Percentiles rank a stretch among this genome's conserved stretches.
Evolutionary conservation across 371 early-diverging fungal genomes (phyloP).

Genomic region (Syncephalastrum monosporum): DNA sequence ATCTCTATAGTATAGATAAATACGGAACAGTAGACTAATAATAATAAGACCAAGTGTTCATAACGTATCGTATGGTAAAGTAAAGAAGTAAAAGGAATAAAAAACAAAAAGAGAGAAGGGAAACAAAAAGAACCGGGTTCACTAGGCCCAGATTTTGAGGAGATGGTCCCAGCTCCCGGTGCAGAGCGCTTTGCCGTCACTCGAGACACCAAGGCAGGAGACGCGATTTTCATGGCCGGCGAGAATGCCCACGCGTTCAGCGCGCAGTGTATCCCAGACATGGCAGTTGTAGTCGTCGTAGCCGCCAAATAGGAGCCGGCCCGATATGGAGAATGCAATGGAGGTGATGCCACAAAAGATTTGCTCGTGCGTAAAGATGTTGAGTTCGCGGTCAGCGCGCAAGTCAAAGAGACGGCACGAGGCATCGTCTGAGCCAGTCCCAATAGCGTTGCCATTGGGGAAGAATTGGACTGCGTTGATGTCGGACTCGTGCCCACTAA

Average conservation of each 20-base stretch:
- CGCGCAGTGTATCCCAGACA: conserved; percentile 96
- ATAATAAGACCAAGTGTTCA: no score
- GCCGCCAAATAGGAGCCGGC: conserved; percentile 94
- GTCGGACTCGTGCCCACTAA: conserved; percentile 95
- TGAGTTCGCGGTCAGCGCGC: conserved; percentile 93
- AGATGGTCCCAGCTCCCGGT: conserved; percentile 96
- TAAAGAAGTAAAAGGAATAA: no score
- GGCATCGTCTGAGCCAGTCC: conserved; percentile 95
- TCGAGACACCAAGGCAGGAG: conserved; percentile 89
- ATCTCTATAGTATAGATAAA: no score
- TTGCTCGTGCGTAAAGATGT: conserved; percentile 92
- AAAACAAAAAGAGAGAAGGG: no score
- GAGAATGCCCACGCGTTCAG: conserved; percentile 89
- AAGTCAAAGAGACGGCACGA: conserved; percentile 94
- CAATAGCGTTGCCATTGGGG: conserved; percentile 95
- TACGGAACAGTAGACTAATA: no score
- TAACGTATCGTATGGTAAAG: no score
- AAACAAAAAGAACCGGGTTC: no score
- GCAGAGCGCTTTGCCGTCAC: conserved; percentile 94
- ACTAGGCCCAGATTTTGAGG: conserved; percentile 53
- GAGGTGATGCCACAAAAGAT: conserved; percentile 96
- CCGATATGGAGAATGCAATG: conserved; percentile 90
- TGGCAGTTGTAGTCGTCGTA: conserved; percentile 97
- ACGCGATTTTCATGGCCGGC: conserved; percentile 95
- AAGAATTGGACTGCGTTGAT: conserved; percentile 97